phyloP scores from a whole-genome alignment of 257 asterid genomes.

The Lantana camara region DNA sequence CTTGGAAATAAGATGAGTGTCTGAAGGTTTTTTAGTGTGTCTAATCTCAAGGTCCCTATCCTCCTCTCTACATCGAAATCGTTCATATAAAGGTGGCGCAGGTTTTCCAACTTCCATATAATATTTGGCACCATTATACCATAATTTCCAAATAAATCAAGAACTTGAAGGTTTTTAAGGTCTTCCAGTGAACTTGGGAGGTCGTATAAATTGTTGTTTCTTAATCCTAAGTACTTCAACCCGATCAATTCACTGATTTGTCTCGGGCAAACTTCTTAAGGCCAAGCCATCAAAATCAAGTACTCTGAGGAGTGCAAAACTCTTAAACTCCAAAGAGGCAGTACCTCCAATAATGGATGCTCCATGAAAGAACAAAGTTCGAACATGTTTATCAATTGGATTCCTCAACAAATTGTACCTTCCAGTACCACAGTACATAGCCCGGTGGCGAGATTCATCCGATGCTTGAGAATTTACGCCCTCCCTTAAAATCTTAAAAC shows the following conservation, averaged over 20 bases:
- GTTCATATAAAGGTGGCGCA: no score
- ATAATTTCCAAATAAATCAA: neutral
- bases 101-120: slow-evolving; percentile 6
- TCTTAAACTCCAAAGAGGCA: slow-evolving; percentile 9
- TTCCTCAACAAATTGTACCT: neutral
- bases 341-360: neutral
- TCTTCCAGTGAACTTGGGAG: slow-evolving; percentile 14
- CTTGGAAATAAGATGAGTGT: slow-evolving; percentile 20
- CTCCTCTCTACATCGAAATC: no score
- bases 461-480: neutral
- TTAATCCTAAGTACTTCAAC: slow-evolving; percentile 27
- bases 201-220: neutral
- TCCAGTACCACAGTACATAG: neutral
- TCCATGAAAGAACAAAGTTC: slow-evolving; percentile 23
- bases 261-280: neutral
- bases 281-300: slow-evolving; percentile 13
- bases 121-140: slow-evolving; percentile 11
- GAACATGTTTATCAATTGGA: slow-evolving; percentile 5
- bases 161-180: slow-evolving; percentile 19
- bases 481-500: neutral
- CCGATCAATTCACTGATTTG: slow-evolving; percentile 7
- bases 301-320: slow-evolving; percentile 23
- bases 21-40: slow-evolving; percentile 11
- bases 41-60: no score
- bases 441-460: slow-evolving; percentile 5